Evolutionary conservation across 2,329 filamentous ascomycete genomes (phyloP), one percentile per base, ranked within the genome.

Genomic region (Trichoderma citrinoviride): DNA sequence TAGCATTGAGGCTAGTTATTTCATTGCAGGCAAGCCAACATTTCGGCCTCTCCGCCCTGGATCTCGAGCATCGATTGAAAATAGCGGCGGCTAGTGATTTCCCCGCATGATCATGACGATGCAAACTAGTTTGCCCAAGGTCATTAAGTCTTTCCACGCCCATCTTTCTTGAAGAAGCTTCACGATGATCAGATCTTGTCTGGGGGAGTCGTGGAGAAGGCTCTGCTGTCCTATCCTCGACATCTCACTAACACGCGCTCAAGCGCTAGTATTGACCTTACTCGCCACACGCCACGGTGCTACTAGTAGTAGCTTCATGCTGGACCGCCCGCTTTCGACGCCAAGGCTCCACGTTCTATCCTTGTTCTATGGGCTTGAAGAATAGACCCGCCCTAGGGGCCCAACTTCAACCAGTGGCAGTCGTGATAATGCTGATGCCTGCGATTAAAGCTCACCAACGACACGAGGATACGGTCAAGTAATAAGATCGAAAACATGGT

Each of bases 391-490:
- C 64, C 40, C 33, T 17, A n/a, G 29, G 19, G 49, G 41, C 41
- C 56, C 14, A 40, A 14, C 8, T 50, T 50, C n/a, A 56, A 56
- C 64, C 64, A 65, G 64, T 65, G 49, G 41, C 41, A 61, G 49
- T 7, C 23, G 64, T 55, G 43, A 53, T 37, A 61, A 65, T 65
- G 29, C 19, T 61, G 64, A 40, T 61, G 64, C 64, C 64, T 65
- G 43, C 15, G 33, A 47, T 57, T 41, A 43, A 25, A 61, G 27
- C 15, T 46, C 23, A 58, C 21, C 6, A 25, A 19, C 19, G 40
- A 53, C 40, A 62, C 60, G 60, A 54, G 19, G 40, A 19, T 53
- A 17, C 37, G 60, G 40, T 43, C 46, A 54, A 12, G 27, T n/a
- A n/a, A n/a, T n/a, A n/a, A n/a, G 40, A 46, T 15, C 6, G 29